A percentile compares a stretch with the other conserved stretches of the same genome.
Conservation (phyloP, 768 basidiomycete species). For the Paxillus rubicundulus region DNA sequence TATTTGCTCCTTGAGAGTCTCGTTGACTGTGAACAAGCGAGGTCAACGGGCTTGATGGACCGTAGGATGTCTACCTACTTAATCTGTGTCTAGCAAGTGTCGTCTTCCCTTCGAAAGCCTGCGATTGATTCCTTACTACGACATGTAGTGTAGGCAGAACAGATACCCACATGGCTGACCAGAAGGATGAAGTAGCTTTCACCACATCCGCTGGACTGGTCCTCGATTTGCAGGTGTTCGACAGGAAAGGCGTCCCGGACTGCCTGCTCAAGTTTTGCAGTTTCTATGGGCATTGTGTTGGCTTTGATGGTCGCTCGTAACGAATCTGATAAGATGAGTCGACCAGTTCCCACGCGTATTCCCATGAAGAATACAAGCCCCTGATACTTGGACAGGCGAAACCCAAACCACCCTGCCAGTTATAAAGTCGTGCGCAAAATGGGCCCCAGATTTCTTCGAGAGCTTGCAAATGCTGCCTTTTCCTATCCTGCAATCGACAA, state of each 20-base stretch:
- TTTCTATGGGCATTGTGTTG: slow-evolving; percentile 57
- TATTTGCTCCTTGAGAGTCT: slow-evolving; percentile 70
- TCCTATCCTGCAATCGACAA: slow-evolving; percentile 68
- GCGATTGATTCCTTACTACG: slow-evolving; percentile 1
- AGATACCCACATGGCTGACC: slow-evolving; percentile 63
- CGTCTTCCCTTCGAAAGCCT: slow-evolving; percentile 77
- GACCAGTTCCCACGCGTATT: not conserved
- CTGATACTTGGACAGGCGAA: too few relatives aligned
- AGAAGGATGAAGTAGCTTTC: slow-evolving; percentile 72
- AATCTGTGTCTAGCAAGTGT: slow-evolving; percentile 75
- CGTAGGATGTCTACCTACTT: slow-evolving; percentile 41
- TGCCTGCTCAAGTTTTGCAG: slow-evolving; percentile 53
- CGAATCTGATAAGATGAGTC: slow-evolving; percentile 28
- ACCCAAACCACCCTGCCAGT: too few relatives aligned
- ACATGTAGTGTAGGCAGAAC: not conserved
- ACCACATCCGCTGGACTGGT: slow-evolving; percentile 79
- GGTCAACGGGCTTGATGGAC: slow-evolving; percentile 1
- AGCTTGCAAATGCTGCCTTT: slow-evolving; percentile 19
- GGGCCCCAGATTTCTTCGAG: slow-evolving; percentile 12
- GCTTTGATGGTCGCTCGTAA: not conserved
- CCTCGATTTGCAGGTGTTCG: slow-evolving; percentile 67
- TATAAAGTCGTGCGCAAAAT: too few relatives aligned
- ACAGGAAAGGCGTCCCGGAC: slow-evolving; percentile 65
- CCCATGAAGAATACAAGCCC: too few relatives aligned
- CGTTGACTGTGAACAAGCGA: slow-evolving; percentile 55